Conservation (phyloP, 2,329 filamentous ascomycete species). For the Elsinoe australis region DNA sequence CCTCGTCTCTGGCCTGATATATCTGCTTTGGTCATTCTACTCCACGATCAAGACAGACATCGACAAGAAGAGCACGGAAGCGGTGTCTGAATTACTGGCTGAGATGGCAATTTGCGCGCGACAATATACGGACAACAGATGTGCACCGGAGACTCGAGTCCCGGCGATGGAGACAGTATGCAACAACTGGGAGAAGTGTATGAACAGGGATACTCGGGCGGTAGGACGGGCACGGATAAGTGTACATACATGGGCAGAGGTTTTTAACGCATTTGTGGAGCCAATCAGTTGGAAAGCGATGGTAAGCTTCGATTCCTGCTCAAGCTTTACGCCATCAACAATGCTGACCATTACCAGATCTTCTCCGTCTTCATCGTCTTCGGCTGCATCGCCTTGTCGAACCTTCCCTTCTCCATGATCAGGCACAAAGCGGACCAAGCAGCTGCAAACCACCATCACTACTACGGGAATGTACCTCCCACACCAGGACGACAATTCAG, state of each 20-base stretch:
- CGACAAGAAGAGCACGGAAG: slow-evolving; percentile 60
- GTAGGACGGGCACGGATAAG: slow-evolving; percentile 74
- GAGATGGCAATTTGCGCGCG: slow-evolving; percentile 67
- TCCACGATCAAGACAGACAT: slow-evolving; percentile 68
- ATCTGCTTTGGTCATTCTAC: slow-evolving; percentile 62
- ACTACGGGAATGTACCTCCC: slow-evolving; percentile 25
- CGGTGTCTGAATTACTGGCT: slow-evolving; percentile 59
- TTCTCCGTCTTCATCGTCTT: slow-evolving; percentile 44
- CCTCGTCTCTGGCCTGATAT: slow-evolving; percentile 51
- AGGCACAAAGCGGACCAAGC: slow-evolving; percentile 34
- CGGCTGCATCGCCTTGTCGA: slow-evolving; percentile 49
- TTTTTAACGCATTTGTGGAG: slow-evolving; percentile 89
- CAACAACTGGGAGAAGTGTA: slow-evolving; percentile 76
- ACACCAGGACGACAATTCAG: slow-evolving; percentile 31
- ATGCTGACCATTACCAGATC: slow-evolving; percentile 33
- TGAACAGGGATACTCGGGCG: slow-evolving; percentile 71
- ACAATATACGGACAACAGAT: slow-evolving; percentile 69
- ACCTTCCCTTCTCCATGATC: slow-evolving; percentile 53
- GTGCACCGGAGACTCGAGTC: slow-evolving; percentile 55
- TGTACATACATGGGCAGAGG: slow-evolving; percentile 80
- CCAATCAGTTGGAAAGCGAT: slow-evolving; percentile 80
- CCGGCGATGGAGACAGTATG: slow-evolving; percentile 70
- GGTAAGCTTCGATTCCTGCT: slow-evolving; percentile 44
- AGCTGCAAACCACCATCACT: slow-evolving; percentile 21
- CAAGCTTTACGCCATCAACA: not conserved